Percentiles rank a stretch among this genome's conserved stretches.
phyloP scores from a whole-genome alignment of 768 basidiomycete genomes.

The Naganishia vishniacii region DNA sequence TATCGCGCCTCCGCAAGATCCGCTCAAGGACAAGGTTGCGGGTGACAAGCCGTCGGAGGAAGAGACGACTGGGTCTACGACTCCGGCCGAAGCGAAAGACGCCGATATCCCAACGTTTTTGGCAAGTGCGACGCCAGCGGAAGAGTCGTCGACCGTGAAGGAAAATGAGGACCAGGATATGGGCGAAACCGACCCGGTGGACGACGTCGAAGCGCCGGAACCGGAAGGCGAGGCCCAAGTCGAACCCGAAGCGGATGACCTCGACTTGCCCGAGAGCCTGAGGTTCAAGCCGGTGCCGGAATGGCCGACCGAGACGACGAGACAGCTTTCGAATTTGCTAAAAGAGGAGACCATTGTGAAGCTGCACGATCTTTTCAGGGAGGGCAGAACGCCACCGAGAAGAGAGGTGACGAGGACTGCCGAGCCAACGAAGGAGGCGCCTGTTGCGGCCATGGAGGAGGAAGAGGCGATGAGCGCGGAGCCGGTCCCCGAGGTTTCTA shows the following conservation, averaged over 20 bases:
- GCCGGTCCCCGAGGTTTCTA: too few species aligned
- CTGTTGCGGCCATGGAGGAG: conserved; percentile 26
- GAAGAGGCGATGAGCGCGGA: not conserved
- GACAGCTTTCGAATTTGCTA: conserved; percentile 60
- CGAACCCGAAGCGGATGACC: conserved; percentile 22
- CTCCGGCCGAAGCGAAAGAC: conserved; percentile 24
- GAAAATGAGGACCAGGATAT: conserved; percentile 50
- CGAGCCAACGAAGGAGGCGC: conserved; percentile 31
- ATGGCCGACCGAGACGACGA: conserved; percentile 36
- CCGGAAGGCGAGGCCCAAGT: conserved; percentile 52
- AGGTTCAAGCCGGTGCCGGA: conserved; percentile 30
- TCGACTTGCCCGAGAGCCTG: conserved; percentile 37
- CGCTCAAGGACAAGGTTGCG: conserved; percentile 56
- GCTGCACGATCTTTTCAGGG: conserved; percentile 68
- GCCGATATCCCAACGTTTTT: not conserved
- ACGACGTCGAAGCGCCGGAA: conserved; percentile 30
- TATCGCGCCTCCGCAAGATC: too few species aligned
- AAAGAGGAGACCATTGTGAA: conserved; percentile 58
- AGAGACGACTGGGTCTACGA: conserved; percentile 48
- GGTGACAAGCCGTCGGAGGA: conserved; percentile 39
- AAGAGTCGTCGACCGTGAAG: not conserved
- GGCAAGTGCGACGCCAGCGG: not conserved
- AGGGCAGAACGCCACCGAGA: conserved; percentile 73
- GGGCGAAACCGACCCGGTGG: conserved; percentile 20
- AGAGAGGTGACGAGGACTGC: not conserved